Base-by-base conservation (phyloP, 2,329 filamentous ascomycete species). In the Alternaria panax region DNA sequence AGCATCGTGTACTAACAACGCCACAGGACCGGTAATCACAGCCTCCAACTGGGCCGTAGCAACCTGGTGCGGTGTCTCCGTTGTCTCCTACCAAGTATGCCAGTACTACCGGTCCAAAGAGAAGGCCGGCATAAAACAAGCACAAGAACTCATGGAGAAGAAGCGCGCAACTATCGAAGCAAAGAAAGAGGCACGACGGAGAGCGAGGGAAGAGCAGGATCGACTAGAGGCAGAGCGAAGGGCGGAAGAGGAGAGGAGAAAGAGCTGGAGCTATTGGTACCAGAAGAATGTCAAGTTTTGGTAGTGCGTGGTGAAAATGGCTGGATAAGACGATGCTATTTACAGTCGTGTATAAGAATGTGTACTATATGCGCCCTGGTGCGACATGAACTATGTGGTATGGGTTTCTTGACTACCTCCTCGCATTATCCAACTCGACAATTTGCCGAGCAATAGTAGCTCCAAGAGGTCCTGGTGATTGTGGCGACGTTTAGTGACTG, bases 1-100 rank as follows among this genome's bases (percentile, higher is more conserved):
- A n/a, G 45, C 12, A 24, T n/a, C n/a, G 25, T n/a, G 20, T 32
- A 47, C 63, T 68, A 61, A 70, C 58, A 46, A 14, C 14, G 24
- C n/a, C 75, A 48, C 67, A 86, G 87, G 85, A 41, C 83, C 85
- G 18, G 79, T 92, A 61, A 85, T 85, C 56, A 87, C 86, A 70
- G 87, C 91, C 1, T 89, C 90, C 34, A 96, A 96, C 72, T 96
- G 92, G 91, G 93, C 92, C 0, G 92, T 95, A 6, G 91, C 88
- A 7, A 84, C 87, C 34, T 96, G 95, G 76, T 83, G 89, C 24
- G 75, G 90, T 20, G 86, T 86, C 7, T 89, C 90, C n/a, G 82
- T 90, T 46, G 84, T 85, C 28, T 89, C 90, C 51, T 95, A 93
- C 79, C 92, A 97, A 79, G 92, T 90, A 72, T 98, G 94, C 80